Percentiles rank a stretch among this genome's conserved stretches.
These are phyloP conservation scores for Elongisporangium prolatum DNA, from an alignment of 352 stramenopile species.

Conservation along the genomic window DNA sequence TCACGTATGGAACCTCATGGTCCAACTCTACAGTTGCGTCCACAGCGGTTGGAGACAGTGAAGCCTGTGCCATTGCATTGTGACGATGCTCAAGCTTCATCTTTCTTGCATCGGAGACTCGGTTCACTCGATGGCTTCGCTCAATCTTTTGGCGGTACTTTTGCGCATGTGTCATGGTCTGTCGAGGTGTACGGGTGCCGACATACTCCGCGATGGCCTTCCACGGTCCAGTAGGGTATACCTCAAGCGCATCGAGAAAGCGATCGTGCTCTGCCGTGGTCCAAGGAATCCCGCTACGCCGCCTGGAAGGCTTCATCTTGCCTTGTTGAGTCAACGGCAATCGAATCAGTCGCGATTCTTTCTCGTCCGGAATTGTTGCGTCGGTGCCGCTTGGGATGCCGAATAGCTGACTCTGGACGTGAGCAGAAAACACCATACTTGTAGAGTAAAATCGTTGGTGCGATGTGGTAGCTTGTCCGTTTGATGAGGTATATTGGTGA, in stretches of 20 bases:
- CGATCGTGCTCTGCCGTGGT: constrained; percentile 51
- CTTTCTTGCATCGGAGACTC: background rate
- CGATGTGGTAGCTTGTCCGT: background rate
- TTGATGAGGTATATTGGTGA: background rate
- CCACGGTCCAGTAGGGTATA: constrained; percentile 30
- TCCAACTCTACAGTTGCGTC: background rate
- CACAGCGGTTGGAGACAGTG: background rate
- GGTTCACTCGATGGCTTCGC: background rate
- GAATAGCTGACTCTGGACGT: background rate
- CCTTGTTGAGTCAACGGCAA: background rate
- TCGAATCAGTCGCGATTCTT: background rate
- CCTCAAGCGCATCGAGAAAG: constrained; percentile 53
- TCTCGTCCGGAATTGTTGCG: background rate
- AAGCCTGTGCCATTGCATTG: background rate
- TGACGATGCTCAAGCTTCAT: background rate
- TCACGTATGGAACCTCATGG: no score
- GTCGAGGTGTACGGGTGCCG: constrained; percentile 1
- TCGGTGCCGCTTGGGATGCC: background rate
- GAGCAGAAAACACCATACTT: background rate
- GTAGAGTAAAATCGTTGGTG: no score
- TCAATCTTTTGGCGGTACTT: constrained; percentile 5
- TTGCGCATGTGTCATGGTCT: constrained; percentile 3
- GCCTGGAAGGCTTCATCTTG: background rate
- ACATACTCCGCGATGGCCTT: constrained; percentile 1
- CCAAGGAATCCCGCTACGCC: constrained; percentile 15